Base-by-base conservation (phyloP, 495 filamentous ascomycete genomes). In the Darksidea phi region DNA sequence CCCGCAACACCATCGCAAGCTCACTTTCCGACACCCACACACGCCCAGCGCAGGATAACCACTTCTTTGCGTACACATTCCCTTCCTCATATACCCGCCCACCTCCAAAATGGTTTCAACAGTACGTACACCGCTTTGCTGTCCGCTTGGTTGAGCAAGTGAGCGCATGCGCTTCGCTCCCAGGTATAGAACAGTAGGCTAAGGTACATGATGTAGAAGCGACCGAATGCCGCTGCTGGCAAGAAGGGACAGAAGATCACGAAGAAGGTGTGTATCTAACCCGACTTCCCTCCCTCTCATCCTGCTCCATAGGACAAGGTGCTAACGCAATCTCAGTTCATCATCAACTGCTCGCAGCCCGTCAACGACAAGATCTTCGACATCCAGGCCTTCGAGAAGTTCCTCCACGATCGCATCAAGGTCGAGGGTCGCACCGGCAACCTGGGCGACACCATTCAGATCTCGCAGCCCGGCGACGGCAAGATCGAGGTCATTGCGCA, bases 331-430 rank as follows among this genome's bases (percentile, higher is more conserved):
- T 18, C 10, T 1, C 37, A 96, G 94, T 98, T 89, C 86, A 84
- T 93, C 80, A 97, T 98, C 89, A 95, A 97, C 80, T 92, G 92
- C 74, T 90, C 88, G 64, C 94, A 97, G 78, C 95, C 94, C 70
- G 91, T 90, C 62, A 87, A 84, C 80, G 95, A 98, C 86, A 97
- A 97, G 86, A 98, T 98, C 84, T 98, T 98, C 88, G 92, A 98
- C 76, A 86, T 96, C 76, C 85, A 88, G 66, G 92, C 93, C 70
- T 98, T 97, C 80, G 91, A 97, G 84, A 97, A 97, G 86, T 98
- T 98, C 88, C 88, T 98, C 54, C 92, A 96, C 82, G 95, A 98
- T 80, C 90, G 89, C 79, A 95, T 98, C 87, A 98, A 98, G 88
- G 90, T 97, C 72, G 95, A 97, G 57, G 91, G 91, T 83, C 92